Evolutionary conservation across 1,284 basidiomycete genomes (phyloP).

Genomic region (Cutaneotrichosporon sp.): DNA sequence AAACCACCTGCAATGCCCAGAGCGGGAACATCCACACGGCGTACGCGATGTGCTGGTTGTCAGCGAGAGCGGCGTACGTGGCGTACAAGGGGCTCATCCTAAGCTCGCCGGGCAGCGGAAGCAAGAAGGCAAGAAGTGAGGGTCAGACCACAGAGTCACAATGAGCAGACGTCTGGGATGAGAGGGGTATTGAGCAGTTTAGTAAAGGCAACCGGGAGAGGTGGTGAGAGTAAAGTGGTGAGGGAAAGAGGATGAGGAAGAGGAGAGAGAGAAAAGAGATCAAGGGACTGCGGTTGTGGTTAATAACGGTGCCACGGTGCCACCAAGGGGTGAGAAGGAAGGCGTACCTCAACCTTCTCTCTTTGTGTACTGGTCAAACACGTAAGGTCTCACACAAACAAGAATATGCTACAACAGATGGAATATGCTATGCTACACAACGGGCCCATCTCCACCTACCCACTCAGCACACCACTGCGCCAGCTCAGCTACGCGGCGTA

Average conservation of each 20-base stretch:
- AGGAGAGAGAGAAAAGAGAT: not conserved
- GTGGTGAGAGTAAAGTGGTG: not conserved
- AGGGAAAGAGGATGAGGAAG: not conserved
- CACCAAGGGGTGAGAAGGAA: too few relatives aligned
- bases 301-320: not conserved
- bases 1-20: conserved; percentile 13
- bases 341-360: too few relatives aligned
- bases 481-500: conserved; percentile 30
- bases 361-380: too few relatives aligned
- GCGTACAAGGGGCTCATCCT: not conserved
- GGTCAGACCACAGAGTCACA: not conserved
- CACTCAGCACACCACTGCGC: conserved; percentile 39
- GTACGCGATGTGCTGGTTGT: not conserved
- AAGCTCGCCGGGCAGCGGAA: not conserved
- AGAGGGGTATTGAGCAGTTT: not conserved
- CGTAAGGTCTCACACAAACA: conserved; percentile 1
- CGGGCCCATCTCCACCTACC: conserved; percentile 31
- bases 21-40: conserved; percentile 1
- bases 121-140: not conserved
- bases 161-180: not conserved
- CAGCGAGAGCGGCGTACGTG: not conserved
- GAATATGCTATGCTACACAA: not conserved
- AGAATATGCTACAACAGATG: not conserved
- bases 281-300: not conserved
- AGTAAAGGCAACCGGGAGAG: not conserved